Base-by-base conservation (phyloP, 169 alveolate genomes). In the Sarcocystis neurona region DNA sequence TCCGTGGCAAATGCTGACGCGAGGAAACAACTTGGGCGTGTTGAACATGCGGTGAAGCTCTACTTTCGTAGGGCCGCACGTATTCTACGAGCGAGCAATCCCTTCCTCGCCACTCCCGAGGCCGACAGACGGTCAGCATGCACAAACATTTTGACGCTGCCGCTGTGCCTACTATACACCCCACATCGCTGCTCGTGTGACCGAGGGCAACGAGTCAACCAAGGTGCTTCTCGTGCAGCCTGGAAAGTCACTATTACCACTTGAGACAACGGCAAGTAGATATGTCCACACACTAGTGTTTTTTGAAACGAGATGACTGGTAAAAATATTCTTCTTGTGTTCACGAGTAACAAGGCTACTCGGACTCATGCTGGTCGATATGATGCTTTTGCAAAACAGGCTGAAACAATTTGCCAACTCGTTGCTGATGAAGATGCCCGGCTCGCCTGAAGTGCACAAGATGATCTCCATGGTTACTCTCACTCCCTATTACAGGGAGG, bases 401-500 rank as follows among this genome's bases (percentile, higher is more conserved):
- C 56, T 72, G 58, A 72, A 72, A 20, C 82, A 72, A 6, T 88
- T 88, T 46, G 63, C 68, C 47, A 88, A 78, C 44, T 88, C 92
- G 34, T 77, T 88, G 34, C 85, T 88, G 37, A 88, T 88, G 92
- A 79, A 66, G 44, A 88, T 88, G 63, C 92, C 92, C 48, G 92
- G 79, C 48, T 58, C 92, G 0, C 92, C 92, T 0, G 37, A 63
- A 77, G 87, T 88, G 27, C 84, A 66, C 63, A 66, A 88, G 8
- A 79, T 79, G 89, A 85, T 88, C 12, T 88, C 92, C 12, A 78
- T 88, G 89, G 79, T 79, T 78, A 88, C 92, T 37, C 75, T 88
- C 5, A 88, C 89, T 1, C 92, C 92, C 12, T 88, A 88, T 41
- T 88, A 88, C 75, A 50, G 92, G 44, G 89, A 88, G 66, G 92